These are phyloP conservation scores for Trematosphaeria pertusa DNA, from an alignment of 2,329 filamentous ascomycete species.

Conservation along the genomic window DNA sequence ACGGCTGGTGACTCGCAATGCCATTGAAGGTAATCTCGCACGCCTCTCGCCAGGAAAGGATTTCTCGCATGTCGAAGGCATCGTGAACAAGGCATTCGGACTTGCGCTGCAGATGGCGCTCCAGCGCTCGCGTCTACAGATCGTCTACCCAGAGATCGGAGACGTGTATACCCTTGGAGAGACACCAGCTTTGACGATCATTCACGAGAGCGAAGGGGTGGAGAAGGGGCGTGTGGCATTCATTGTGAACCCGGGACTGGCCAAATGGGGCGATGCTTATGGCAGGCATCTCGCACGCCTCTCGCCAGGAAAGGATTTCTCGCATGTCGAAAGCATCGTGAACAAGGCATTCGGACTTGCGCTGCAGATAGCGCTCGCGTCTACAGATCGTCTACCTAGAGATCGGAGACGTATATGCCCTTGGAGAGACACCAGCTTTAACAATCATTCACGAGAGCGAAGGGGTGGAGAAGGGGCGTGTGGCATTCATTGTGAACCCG, in stretches of 20 bases:
- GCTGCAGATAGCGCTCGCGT: slow-evolving; percentile 22
- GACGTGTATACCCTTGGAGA: neutral
- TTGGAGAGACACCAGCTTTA: slow-evolving; percentile 4
- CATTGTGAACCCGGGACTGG: slow-evolving; percentile 26
- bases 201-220: slow-evolving; percentile 17
- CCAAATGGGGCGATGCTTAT: slow-evolving; percentile 33
- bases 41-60: neutral
- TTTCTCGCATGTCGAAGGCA: neutral
- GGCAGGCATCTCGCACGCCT: slow-evolving; percentile 17
- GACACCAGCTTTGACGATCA: slow-evolving; percentile 9
- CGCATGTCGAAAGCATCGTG: slow-evolving; percentile 10
- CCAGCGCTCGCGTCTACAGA: slow-evolving; percentile 23
- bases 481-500: slow-evolving; percentile 25
- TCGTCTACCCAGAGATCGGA: slow-evolving; percentile 23
- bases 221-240: slow-evolving; percentile 17
- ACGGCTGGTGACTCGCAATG: neutral
- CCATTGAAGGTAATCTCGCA: neutral
- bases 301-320: neutral
- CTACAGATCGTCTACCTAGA: slow-evolving; percentile 25
- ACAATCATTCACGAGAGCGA: slow-evolving; percentile 15
- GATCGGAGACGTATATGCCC: slow-evolving; percentile 6
- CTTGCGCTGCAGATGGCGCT: slow-evolving; percentile 23
- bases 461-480: slow-evolving; percentile 10
- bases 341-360: slow-evolving; percentile 23
- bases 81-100: slow-evolving; percentile 23